A percentile compares a stretch with the other conserved stretches of the same genome.
These are phyloP conservation scores for Dipodascus albidus DNA, from an alignment of 805 yeast species.

Conservation along the genomic window DNA sequence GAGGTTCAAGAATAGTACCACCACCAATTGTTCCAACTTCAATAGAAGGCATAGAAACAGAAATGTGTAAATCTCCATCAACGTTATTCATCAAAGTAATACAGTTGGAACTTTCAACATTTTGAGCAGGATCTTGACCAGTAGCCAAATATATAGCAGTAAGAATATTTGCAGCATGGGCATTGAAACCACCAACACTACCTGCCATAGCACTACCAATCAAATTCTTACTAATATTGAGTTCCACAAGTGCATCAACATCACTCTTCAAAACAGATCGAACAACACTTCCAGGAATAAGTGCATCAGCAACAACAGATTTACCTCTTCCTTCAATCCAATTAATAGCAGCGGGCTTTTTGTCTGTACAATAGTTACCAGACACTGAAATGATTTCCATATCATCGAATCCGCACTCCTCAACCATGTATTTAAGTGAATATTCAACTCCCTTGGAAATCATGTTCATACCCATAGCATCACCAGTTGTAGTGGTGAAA, in stretches of 20 bases:
- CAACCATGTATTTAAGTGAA: slow-evolving; percentile 73
- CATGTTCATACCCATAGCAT: slow-evolving; percentile 99
- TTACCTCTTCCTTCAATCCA: slow-evolving; percentile 99
- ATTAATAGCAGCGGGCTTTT: slow-evolving; percentile 94
- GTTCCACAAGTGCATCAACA: slow-evolving; percentile 83
- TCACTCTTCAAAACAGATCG: slow-evolving; percentile 77
- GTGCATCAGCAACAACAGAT: slow-evolving; percentile 93
- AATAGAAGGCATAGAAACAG: slow-evolving; percentile 98
- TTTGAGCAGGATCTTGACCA: slow-evolving; percentile 99
- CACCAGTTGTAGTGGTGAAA: slow-evolving; percentile 98
- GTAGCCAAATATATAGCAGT: slow-evolving; percentile 92
- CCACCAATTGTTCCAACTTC: slow-evolving; percentile 99
- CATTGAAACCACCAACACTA: slow-evolving; percentile 93
- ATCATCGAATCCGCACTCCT: slow-evolving; percentile 85
- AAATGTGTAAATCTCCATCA: slow-evolving; percentile 69
- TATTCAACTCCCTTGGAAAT: slow-evolving; percentile 95
- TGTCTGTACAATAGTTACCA: slow-evolving; percentile 96
- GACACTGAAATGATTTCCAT: slow-evolving; percentile 89
- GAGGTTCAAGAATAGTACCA: slow-evolving; percentile 96
- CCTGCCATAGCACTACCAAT: slow-evolving; percentile 99
- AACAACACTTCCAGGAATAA: slow-evolving; percentile 74
- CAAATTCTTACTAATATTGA: slow-evolving; percentile 80
- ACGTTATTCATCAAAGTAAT: slow-evolving; percentile 85
- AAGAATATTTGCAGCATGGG: slow-evolving; percentile 93
- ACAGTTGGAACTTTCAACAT: slow-evolving; percentile 95